A percentile compares a stretch with the other conserved stretches of the same genome.
Conservation (phyloP, 2,329 filamentous ascomycete species). For the Hymenoscyphus infarciens region DNA sequence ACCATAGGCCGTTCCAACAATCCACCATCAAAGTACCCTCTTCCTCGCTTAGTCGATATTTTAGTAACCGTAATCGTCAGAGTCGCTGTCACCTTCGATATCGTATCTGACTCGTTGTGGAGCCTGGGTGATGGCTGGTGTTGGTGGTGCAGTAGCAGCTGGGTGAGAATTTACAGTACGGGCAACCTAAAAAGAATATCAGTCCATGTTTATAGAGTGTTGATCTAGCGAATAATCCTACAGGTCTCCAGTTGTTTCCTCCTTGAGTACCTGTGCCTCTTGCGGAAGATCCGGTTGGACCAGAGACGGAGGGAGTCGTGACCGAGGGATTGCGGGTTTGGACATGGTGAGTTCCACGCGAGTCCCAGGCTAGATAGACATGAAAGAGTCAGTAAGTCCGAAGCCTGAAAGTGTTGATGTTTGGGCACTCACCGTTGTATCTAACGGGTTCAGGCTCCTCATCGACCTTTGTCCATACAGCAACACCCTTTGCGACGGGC, state of each 20-base stretch:
- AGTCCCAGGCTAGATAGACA: background rate
- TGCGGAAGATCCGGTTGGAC: background rate
- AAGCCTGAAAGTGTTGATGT: background rate
- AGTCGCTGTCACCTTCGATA: background rate
- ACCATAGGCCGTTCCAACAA: background rate
- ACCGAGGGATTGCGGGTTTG: background rate
- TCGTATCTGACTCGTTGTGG: background rate
- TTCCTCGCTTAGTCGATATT: background rate
- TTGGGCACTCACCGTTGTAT: background rate
- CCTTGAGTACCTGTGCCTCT: background rate
- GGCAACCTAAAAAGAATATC: background rate
- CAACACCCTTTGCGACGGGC: background rate
- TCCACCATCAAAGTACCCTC: background rate
- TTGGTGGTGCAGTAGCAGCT: background rate
- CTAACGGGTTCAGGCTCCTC: background rate
- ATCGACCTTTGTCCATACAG: background rate
- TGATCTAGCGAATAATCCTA: background rate
- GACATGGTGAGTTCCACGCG: background rate
- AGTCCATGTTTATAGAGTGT: background rate
- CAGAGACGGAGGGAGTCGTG: background rate
- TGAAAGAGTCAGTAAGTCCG: background rate
- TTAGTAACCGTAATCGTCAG: background rate
- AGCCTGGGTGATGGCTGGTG: background rate
- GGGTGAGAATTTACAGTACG: background rate
- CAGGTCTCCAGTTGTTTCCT: background rate